phyloP scores from a whole-genome alignment of 1,284 basidiomycete species.

The Boletus coffeatus region DNA sequence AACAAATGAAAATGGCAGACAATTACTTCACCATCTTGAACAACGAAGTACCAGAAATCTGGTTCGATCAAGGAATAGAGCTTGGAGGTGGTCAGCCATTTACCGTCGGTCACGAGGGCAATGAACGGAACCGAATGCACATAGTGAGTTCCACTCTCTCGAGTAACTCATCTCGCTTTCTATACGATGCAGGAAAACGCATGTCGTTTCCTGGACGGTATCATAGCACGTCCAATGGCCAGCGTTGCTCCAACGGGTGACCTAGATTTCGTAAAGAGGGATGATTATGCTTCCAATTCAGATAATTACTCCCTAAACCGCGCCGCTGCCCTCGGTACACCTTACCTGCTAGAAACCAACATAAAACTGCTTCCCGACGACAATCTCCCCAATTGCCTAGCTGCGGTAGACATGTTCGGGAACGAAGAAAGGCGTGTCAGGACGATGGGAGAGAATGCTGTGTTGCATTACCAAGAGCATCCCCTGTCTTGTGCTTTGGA shows the following conservation, averaged over 20 bases:
- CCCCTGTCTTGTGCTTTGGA: conserved; percentile 56
- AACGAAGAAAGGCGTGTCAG: conserved; percentile 35
- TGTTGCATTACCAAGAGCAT: conserved; percentile 38
- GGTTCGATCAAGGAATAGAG: conserved; percentile 59
- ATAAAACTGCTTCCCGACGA: conserved; percentile 41
- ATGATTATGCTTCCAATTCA: neutral
- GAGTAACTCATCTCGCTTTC: neutral
- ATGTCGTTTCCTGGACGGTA: conserved; percentile 25
- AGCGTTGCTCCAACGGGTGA: neutral
- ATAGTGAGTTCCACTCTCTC: conserved; percentile 41
- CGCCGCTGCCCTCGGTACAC: conserved; percentile 40
- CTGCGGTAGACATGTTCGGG: conserved; percentile 36
- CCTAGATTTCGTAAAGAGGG: conserved; percentile 13
- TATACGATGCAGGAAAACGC: conserved; percentile 20
- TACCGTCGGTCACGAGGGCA: conserved; percentile 54
- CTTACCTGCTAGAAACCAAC: conserved; percentile 52
- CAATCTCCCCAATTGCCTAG: conserved; percentile 20
- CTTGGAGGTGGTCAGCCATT: conserved; percentile 58
- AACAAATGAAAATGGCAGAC: conserved; percentile 62
- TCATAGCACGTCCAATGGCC: conserved; percentile 7
- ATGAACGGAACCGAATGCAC: conserved; percentile 50
- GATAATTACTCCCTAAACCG: conserved; percentile 21
- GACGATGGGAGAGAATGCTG: conserved; percentile 32
- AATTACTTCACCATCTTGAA: conserved; percentile 59
- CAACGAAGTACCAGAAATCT: conserved; percentile 46